These are phyloP conservation scores for Paradendryphiella salina DNA, from an alignment of 2,329 filamentous ascomycete species.

Conservation along the genomic window DNA sequence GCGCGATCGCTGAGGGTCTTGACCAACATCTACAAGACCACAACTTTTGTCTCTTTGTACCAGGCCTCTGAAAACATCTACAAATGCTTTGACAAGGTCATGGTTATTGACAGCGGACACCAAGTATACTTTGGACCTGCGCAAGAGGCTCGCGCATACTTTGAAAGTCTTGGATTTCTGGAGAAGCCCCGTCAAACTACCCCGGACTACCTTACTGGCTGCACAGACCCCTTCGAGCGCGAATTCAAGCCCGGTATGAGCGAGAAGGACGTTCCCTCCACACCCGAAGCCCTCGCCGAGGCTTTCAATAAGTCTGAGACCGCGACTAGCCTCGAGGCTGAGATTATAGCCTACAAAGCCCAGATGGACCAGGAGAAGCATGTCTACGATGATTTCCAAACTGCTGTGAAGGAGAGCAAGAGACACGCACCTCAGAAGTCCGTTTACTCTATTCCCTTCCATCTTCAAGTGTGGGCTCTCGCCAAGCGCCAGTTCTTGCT, in stretches of 20 bases:
- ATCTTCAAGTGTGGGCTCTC: constrained; percentile 78
- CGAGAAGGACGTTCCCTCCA: constrained; percentile 68
- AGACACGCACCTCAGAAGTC: constrained; percentile 72
- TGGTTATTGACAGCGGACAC: constrained; percentile 75
- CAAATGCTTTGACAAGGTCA: constrained; percentile 77
- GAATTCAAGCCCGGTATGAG: constrained; percentile 71
- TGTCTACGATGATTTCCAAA: constrained; percentile 73
- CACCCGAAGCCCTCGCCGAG: constrained; percentile 65
- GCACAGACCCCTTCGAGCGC: constrained; percentile 81
- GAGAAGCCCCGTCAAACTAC: constrained; percentile 77
- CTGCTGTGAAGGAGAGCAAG: constrained; percentile 77
- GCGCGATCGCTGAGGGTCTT: constrained; percentile 58
- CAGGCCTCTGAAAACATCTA: constrained; percentile 85
- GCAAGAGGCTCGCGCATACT: constrained; percentile 70
- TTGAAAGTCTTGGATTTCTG: constrained; percentile 75
- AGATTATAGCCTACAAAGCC: constrained; percentile 72
- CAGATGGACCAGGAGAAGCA: constrained; percentile 66
- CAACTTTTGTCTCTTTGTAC: constrained; percentile 84
- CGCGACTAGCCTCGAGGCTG: constrained; percentile 60
- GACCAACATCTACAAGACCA: constrained; percentile 81
- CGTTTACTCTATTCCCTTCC: constrained; percentile 81
- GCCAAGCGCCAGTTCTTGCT: constrained; percentile 83
- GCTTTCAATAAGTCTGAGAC: constrained; percentile 70
- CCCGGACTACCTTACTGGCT: constrained; percentile 79
- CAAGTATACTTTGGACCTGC: constrained; percentile 76